Percentiles rank a stretch among this genome's conserved stretches.
These are phyloP conservation scores for Schizosaccharomyces japonicus DNA, from an alignment of 805 yeast species.

Conservation along the genomic window DNA sequence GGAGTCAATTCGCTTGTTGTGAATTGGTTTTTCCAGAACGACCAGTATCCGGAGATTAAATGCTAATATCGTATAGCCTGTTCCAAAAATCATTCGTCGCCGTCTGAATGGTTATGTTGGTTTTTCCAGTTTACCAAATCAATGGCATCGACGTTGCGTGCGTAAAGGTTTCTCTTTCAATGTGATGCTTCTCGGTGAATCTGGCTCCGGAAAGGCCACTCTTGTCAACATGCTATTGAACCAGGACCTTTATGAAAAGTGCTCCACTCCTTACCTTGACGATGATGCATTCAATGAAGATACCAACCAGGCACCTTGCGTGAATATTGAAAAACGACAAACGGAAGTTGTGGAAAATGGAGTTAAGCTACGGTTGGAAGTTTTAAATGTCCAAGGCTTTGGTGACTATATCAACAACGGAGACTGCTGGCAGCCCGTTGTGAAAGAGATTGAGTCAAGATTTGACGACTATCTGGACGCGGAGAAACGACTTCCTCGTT, in stretches of 20 bases:
- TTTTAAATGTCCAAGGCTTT: slow-evolving; percentile 80
- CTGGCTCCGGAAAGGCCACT: slow-evolving; percentile 83
- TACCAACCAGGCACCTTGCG: slow-evolving; percentile 17
- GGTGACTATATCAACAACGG: slow-evolving; percentile 57
- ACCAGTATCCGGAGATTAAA: no score
- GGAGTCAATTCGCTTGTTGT: no score
- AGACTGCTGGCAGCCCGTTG: slow-evolving; percentile 61
- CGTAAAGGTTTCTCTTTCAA: slow-evolving; percentile 77
- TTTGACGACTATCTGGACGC: slow-evolving; percentile 74
- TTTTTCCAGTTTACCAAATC: slow-evolving; percentile 90
- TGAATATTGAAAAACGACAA: slow-evolving; percentile 34
- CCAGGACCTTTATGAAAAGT: slow-evolving; percentile 33
- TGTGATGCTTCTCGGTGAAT: slow-evolving; percentile 60
- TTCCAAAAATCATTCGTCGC: slow-evolving; percentile 17
- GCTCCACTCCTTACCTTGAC: slow-evolving; percentile 17
- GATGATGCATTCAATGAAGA: slow-evolving; percentile 9
- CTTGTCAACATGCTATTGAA: slow-evolving; percentile 75
- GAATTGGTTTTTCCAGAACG: no score
- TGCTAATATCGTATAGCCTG: no score
- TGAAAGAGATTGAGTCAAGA: slow-evolving; percentile 66
- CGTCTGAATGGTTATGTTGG: slow-evolving; percentile 85
- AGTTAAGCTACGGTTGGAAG: slow-evolving; percentile 60
- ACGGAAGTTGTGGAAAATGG: slow-evolving; percentile 81
- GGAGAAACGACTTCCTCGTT: slow-evolving; percentile 62
- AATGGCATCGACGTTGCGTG: slow-evolving; percentile 89